phyloP scores from a whole-genome alignment of 345 rosid species.

The Brassica rapa region DNA sequence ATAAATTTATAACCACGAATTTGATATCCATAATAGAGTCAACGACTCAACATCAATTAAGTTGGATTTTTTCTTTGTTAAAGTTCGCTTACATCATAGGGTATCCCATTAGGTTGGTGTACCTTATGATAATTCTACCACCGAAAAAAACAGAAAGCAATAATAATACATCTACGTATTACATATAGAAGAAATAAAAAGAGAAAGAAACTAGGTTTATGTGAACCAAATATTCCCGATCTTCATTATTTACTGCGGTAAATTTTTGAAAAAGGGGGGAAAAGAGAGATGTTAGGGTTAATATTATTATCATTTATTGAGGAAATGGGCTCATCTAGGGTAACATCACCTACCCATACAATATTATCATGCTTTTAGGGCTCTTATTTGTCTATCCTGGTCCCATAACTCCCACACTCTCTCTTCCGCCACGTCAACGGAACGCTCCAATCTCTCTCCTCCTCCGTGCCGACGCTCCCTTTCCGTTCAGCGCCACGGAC shows the following conservation, averaged over 20 bases:
- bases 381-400: slow-evolving; percentile 29
- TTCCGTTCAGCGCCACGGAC: slow-evolving; percentile 25
- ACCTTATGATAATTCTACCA: slow-evolving; percentile 39
- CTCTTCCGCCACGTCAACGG: neutral
- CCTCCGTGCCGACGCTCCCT: slow-evolving; percentile 35
- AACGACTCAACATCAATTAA: slow-evolving; percentile 26
- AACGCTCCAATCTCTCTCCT: slow-evolving; percentile 33
- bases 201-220: slow-evolving; percentile 4
- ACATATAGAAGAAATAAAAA: neutral
- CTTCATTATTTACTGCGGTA: slow-evolving; percentile 22
- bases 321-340: slow-evolving; percentile 45
- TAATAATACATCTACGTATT: neutral
- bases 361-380: slow-evolving; percentile 44
- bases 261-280: neutral
- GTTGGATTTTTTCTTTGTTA: slow-evolving; percentile 19
- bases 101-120: slow-evolving; percentile 39
- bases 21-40: slow-evolving; percentile 25
- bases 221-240: neutral
- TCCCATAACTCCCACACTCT: slow-evolving; percentile 14
- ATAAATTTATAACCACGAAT: neutral
- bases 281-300: slow-evolving; percentile 35
- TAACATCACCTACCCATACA: slow-evolving; percentile 47
- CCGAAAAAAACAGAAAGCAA: slow-evolving; percentile 16
- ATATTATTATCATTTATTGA: slow-evolving; percentile 19
- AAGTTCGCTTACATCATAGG: slow-evolving; percentile 37